Percentiles rank a stretch among this genome's conserved stretches.
These are phyloP conservation scores for Calonectria pauciramosa DNA, from an alignment of 2,329 filamentous ascomycete species.

Conservation along the genomic window DNA sequence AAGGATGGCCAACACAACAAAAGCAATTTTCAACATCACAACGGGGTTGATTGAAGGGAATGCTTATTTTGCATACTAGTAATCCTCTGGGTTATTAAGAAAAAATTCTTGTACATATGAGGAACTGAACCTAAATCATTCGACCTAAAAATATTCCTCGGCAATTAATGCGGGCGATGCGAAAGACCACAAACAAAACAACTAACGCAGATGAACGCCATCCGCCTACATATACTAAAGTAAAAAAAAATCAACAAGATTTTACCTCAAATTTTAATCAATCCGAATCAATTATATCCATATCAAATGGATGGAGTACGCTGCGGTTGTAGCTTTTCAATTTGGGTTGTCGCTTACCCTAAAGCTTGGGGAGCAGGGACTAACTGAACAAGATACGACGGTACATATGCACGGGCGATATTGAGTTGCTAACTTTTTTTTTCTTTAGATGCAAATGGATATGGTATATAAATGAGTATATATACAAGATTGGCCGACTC, in stretches of 20 bases:
- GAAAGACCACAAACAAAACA: no score
- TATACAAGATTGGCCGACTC: not conserved
- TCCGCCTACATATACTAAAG: no score
- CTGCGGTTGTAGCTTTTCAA: not conserved
- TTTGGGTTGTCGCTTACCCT: not conserved
- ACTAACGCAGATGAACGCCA: no score
- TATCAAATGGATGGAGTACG: not conserved
- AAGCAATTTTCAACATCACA: not conserved
- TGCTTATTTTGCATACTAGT: no score
- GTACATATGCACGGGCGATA: not conserved
- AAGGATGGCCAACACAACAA: not conserved
- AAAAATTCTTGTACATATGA: no score
- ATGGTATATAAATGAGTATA: not conserved
- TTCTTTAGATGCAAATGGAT: not conserved
- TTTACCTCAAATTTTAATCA: no score
- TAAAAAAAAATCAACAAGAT: no score
- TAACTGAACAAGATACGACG: not conserved
- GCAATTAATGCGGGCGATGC: no score
- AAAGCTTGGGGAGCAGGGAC: not conserved
- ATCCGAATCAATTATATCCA: not conserved
- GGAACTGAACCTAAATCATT: no score
- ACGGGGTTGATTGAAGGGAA: not conserved
- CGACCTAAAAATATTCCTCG: no score
- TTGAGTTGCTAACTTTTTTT: not conserved
- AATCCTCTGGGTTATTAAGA: no score